These are phyloP conservation scores for Umbelopsis ramanniana DNA, from an alignment of 192 early-diverging fungal genomes.

Conservation along the genomic window DNA sequence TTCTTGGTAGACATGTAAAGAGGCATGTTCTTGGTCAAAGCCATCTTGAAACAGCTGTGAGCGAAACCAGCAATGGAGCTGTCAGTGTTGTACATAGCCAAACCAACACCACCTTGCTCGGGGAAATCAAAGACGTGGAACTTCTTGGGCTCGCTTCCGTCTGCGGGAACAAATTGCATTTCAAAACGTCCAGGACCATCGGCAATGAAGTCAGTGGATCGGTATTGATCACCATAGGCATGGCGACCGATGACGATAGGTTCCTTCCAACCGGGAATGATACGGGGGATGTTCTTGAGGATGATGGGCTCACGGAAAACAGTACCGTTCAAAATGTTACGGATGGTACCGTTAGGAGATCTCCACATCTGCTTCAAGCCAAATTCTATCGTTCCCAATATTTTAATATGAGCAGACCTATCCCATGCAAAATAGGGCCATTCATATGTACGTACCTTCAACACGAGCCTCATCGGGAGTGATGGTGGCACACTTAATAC, in stretches of 20 bases:
- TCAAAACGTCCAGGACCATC: slow-evolving; percentile 90
- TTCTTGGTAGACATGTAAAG: slow-evolving; percentile 98
- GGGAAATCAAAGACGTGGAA: slow-evolving; percentile 81
- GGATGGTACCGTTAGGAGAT: slow-evolving; percentile 95
- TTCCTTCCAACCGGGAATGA: slow-evolving; percentile 92
- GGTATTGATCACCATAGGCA: slow-evolving; percentile 99
- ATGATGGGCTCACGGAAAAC: slow-evolving; percentile 98
- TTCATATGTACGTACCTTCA: slow-evolving; percentile 48
- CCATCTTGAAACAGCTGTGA: slow-evolving; percentile 93
- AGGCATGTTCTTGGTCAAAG: slow-evolving; percentile 90
- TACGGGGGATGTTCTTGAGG: slow-evolving; percentile 87
- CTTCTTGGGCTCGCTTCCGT: slow-evolving; percentile 62
- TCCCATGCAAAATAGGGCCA: background rate
- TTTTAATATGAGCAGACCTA: too few species aligned
- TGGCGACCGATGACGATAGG: slow-evolving; percentile 97
- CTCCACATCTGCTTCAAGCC: slow-evolving; percentile 96
- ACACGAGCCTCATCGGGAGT: slow-evolving; percentile 97
- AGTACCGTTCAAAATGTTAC: slow-evolving; percentile 95
- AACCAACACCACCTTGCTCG: slow-evolving; percentile 81
- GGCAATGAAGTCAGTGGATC: slow-evolving; percentile 94
- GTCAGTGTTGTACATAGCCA: slow-evolving; percentile 96
- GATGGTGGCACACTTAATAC: slow-evolving; percentile 99
- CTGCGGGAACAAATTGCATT: slow-evolving; percentile 69
- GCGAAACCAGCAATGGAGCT: slow-evolving; percentile 94
- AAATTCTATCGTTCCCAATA: slow-evolving; percentile 62